These are phyloP conservation scores for Trichoderma reesei DNA, from an alignment of 495 filamentous ascomycete species.

Conservation along the genomic window DNA sequence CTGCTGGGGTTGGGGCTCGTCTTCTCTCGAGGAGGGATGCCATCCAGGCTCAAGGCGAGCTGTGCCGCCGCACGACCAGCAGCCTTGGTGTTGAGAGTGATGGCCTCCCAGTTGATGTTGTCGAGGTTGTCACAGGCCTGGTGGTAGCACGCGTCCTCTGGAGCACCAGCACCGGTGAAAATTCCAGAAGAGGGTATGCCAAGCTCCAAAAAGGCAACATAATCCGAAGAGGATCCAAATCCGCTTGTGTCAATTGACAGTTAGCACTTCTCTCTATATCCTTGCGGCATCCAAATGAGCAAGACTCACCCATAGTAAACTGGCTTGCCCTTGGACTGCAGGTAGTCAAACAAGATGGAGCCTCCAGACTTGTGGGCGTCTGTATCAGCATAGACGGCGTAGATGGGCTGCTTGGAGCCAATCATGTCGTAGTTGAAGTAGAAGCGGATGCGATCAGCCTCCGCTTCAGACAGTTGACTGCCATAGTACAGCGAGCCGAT, in stretches of 20 bases:
- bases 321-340: slow-evolving; percentile 18
- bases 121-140: slow-evolving; percentile 31
- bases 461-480: slow-evolving; percentile 21
- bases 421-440: slow-evolving; percentile 44
- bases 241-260: slow-evolving; percentile 26
- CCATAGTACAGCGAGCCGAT: slow-evolving; percentile 34
- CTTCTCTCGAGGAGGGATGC: slow-evolving; percentile 21
- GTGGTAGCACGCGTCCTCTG: slow-evolving; percentile 37
- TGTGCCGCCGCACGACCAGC: slow-evolving; percentile 39
- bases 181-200: slow-evolving; percentile 41
- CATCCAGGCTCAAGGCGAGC: slow-evolving; percentile 39
- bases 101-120: slow-evolving; percentile 30
- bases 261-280: slow-evolving; percentile 31
- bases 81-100: slow-evolving; percentile 32
- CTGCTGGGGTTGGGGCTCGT: slow-evolving; percentile 18
- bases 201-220: slow-evolving; percentile 31
- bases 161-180: slow-evolving; percentile 32
- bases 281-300: not conserved
- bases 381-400: slow-evolving; percentile 13
- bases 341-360: slow-evolving; percentile 32
- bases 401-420: slow-evolving; percentile 43
- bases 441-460: slow-evolving; percentile 27
- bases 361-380: slow-evolving; percentile 8
- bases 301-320: slow-evolving; percentile 5
- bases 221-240: slow-evolving; percentile 34